Evolutionary conservation across 164 flowering plant species (phyloP).

Genomic region (Magnolia officinalis): DNA sequence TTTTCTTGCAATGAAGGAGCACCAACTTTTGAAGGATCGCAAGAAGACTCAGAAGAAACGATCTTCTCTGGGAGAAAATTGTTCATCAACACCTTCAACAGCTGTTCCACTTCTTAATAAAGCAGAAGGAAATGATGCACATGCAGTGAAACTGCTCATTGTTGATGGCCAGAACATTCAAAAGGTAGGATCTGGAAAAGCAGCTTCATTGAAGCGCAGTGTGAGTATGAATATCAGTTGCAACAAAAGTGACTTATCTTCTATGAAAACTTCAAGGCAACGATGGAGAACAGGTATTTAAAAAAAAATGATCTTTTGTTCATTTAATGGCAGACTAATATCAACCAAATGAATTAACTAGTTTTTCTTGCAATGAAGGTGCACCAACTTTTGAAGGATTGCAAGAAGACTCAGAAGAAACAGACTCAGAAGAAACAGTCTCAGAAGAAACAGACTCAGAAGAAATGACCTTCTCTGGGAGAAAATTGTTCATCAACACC

Average conservation of each 20-base stretch:
- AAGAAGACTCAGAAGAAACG: constrained; percentile 64
- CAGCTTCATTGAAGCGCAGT: constrained; percentile 53
- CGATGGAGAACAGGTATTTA: constrained; percentile 60
- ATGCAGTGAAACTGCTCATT: constrained; percentile 47
- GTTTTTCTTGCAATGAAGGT: constrained; percentile 53
- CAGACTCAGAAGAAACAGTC: too few species aligned
- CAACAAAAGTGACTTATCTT: constrained; percentile 44
- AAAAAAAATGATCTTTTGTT: background rate
- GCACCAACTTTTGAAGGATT: constrained; percentile 89
- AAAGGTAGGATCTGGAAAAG: constrained; percentile 61
- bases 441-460: constrained; percentile 1
- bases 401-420: constrained; percentile 48
- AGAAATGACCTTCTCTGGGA: constrained; percentile 46
- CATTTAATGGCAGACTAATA: background rate
- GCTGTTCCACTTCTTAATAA: constrained; percentile 42
- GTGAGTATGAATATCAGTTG: constrained; percentile 41
- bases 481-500: constrained; percentile 45
- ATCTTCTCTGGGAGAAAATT: constrained; percentile 47
- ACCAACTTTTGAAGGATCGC: constrained; percentile 90
- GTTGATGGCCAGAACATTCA: constrained; percentile 67
- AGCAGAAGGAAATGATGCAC: constrained; percentile 48
- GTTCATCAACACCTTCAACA: constrained; percentile 32
- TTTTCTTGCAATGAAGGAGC: constrained; percentile 58
- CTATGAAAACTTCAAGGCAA: constrained; percentile 49
- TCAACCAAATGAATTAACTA: constrained; percentile 13